Evolutionary conservation across 306 rosid species (phyloP), one percentile per base, ranked within the genome.

Genomic region (Benincasa hispida): DNA sequence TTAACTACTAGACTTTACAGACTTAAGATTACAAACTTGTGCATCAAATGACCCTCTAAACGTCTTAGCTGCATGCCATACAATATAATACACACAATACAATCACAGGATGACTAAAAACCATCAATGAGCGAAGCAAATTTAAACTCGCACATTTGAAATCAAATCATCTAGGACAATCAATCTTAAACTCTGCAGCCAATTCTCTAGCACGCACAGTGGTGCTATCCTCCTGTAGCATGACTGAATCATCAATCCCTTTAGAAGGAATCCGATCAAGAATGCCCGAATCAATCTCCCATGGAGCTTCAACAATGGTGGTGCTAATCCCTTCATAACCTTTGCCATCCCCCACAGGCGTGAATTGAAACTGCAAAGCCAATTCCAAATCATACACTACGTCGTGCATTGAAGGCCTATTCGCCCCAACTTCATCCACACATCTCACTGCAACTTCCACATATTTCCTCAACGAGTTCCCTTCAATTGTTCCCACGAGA

Each of bases 321-420:
- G 66, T 75, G 21, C 74, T 67, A 28, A 22, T 6, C 30, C 24
- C 45, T 25, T 67, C 74, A 41, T n/a, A n/a, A 2, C 18, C 74
- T 10, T 21, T 37, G 17, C 48, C 68, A 3, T 15, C 18, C 5
- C 5, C 27, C 3, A 22, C 1, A 9, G 19, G 25, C 12, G 45
- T 19, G 28, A 76, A 48, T 8, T 59, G 80, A 70, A 7, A 68
- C 17, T 70, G 18, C 42, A 48, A 72, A 2, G 77, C 77, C 32
- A 70, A 30, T 30, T 59, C 39, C 55, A 72, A 69, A 18, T 72
- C 61, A 21, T 65, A 47, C 59, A 41, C 62, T 5, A 79, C 77
- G 4, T 72, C 78, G 22, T 8, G 48, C 82, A 79, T 72, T 22
- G n/a, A 63, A 11, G 80, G 81, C 51, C 81, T 54, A 50, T 78